Evolutionary conservation across 208 protist species (phyloP).

Genomic region (Acanthamoeba culbertsoni): DNA sequence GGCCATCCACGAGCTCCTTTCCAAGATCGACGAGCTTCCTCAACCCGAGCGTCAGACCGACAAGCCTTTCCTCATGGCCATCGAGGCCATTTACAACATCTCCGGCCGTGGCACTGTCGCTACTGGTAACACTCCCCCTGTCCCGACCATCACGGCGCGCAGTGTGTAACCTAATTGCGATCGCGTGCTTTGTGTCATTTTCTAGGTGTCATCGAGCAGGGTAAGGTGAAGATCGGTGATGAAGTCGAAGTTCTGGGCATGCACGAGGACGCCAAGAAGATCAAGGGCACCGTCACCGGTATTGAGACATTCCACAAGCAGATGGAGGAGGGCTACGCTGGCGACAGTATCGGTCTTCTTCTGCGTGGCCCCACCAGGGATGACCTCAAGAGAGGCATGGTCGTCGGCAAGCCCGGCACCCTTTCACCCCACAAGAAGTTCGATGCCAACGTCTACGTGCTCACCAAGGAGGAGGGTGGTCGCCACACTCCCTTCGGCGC

Average conservation of each 20-base stretch:
- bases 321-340: conserved; percentile 93
- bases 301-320: conserved; percentile 97
- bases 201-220: conserved; percentile 87
- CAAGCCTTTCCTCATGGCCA: conserved; percentile 97
- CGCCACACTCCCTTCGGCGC: conserved; percentile 97
- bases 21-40: conserved; percentile 92
- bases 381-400: conserved; percentile 92
- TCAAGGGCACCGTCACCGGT: conserved; percentile 89
- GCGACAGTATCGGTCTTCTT: conserved; percentile 97
- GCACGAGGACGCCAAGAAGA: conserved; percentile 75
- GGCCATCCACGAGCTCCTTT: conserved; percentile 91
- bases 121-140: conserved; percentile 84
- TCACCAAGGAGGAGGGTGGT: conserved; percentile 98
- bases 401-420: conserved; percentile 92
- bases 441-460: conserved; percentile 95
- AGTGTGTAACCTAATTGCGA: not conserved
- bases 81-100: conserved; percentile 87
- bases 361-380: conserved; percentile 94
- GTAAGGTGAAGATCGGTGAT: conserved; percentile 92
- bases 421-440: conserved; percentile 93
- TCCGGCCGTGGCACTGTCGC: conserved; percentile 94
- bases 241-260: conserved; percentile 96
- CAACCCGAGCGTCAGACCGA: conserved; percentile 90
- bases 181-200: not conserved
- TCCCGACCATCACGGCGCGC: not conserved